Base-by-base conservation (phyloP, 768 basidiomycete genomes). In the Pleurotus platypus region DNA sequence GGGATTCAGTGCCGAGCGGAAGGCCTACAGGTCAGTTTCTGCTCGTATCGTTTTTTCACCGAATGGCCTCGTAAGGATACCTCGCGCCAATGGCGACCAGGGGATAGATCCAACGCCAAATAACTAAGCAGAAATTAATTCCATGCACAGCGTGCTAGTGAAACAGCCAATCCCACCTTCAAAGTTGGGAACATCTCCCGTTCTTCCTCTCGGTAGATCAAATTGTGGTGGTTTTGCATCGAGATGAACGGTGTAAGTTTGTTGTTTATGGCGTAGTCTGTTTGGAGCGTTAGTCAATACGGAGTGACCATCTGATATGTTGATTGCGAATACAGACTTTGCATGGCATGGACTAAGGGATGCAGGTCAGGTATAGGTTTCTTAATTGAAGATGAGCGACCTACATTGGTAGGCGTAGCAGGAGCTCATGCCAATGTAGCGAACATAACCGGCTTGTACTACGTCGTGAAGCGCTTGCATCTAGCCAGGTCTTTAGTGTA, bases 211-310 rank as follows among this genome's bases (percentile, higher is more conserved):
- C 83, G 77, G 63, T 85, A 85, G 38, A 82, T 46, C 4, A 83
- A 72, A 57, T 66, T 78, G 64, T 85, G 78, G 59, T 81, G 77
- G 67, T 86, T 84, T 66, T 86, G 84, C 84, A 86, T 85, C 8
- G 80, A 79, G 67, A 84, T 79, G 69, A 86, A 85, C 4, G 78
- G 79, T 5, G 78, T 80, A 35, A 77, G 69, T 42, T 71, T 75
- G 61, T 76, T 74, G 27, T 60, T 65, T 59, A 76, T 75, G 4
- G 77, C 75, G 24, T 76, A 75, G 62, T 71, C 72, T 72, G 53
- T 22, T 15, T n/a, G 18, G 6, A 9, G 16, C 12, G 9, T 43
- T 15, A 5, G 15, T 51, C 8, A 51, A n/a, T 35, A 16, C 6
- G n/a, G 20, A 4, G 3, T n/a, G 13, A 47, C 24, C 46, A 18